Evolutionary conservation across 208 protist species (phyloP).

Genomic region (Acanthamoeba culbertsoni): DNA sequence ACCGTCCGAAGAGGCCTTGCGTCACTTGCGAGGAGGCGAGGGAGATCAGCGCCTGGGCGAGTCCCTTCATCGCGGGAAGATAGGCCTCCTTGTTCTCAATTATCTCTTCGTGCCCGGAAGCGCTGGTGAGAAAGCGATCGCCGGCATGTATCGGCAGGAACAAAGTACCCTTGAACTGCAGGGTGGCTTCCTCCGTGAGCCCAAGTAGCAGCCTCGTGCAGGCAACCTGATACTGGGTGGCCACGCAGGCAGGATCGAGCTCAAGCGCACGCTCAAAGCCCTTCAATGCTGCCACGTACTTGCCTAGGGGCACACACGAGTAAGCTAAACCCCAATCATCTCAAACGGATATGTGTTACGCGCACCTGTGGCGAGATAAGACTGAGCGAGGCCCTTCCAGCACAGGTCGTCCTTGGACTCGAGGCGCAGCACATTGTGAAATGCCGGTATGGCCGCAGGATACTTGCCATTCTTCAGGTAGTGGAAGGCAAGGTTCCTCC

Average conservation of each 20-base stretch:
- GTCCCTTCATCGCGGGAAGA: neutral
- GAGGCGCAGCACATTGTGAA: constrained; percentile 39
- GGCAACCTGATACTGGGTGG: neutral
- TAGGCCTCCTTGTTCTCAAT: neutral
- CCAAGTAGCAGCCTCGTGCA: constrained; percentile 3
- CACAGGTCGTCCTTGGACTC: constrained; percentile 19
- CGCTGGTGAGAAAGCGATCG: neutral
- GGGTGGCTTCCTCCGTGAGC: neutral
- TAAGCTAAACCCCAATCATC: neutral
- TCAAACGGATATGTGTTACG: neutral
- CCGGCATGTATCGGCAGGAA: neutral
- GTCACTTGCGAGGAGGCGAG: neutral
- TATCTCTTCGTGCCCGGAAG: neutral
- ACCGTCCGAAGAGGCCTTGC: neutral
- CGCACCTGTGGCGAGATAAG: constrained; percentile 16
- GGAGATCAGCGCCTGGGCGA: constrained; percentile 14
- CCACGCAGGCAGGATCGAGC: neutral
- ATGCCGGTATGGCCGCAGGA: neutral
- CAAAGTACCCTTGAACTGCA: neutral
- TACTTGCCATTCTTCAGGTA: constrained; percentile 10
- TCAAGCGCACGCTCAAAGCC: constrained; percentile 14
- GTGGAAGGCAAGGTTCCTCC: constrained; percentile 18
- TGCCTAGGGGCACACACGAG: neutral
- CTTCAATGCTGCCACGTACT: constrained; percentile 52
- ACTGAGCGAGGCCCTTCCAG: constrained; percentile 33